A percentile compares a stretch with the other conserved stretches of the same genome.
These are phyloP conservation scores for Dothideomycetes sp. DNA, from an alignment of 2,329 filamentous ascomycete genomes.

Conservation along the genomic window DNA sequence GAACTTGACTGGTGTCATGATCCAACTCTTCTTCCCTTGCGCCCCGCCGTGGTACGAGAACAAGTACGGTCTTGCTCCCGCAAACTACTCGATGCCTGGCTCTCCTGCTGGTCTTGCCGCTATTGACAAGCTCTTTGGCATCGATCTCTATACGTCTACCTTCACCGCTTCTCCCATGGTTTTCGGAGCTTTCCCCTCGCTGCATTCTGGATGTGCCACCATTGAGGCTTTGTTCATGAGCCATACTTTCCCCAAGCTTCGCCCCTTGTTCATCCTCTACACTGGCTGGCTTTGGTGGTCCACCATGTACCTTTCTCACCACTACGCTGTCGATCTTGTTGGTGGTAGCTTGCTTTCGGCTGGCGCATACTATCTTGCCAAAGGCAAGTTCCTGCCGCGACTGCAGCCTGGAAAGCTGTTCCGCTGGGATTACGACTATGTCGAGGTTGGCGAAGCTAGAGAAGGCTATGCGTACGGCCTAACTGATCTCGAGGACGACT, in stretches of 20 bases:
- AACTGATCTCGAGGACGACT: conserved; percentile 46
- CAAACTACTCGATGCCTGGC: conserved; percentile 83
- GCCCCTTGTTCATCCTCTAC: conserved; percentile 72
- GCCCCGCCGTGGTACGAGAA: conserved; percentile 97
- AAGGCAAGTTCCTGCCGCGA: conserved; percentile 70
- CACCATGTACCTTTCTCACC: conserved; percentile 95
- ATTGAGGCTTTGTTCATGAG: conserved; percentile 88
- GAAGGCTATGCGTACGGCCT: conserved; percentile 47
- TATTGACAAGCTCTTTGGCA: conserved; percentile 79
- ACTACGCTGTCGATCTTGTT: conserved; percentile 91
- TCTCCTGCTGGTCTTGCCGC: conserved; percentile 82
- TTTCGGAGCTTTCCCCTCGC: conserved; percentile 88
- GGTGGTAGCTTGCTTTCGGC: conserved; percentile 58
- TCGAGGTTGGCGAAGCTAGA: conserved; percentile 65
- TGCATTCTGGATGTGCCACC: conserved; percentile 83
- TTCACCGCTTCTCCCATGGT: conserved; percentile 87
- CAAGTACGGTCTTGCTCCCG: conserved; percentile 78
- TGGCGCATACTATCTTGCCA: conserved; percentile 72
- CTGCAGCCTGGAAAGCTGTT: conserved; percentile 76
- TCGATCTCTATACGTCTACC: conserved; percentile 86
- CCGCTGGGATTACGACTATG: conserved; percentile 92
- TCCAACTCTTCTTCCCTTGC: conserved; percentile 86
- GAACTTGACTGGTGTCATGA: conserved; percentile 77
- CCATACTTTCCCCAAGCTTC: conserved; percentile 77
- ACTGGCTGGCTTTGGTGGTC: conserved; percentile 96